Percentiles rank a stretch among this genome's conserved stretches.
phyloP scores from a whole-genome alignment of 2,329 filamentous ascomycete genomes.

The Microsporum ferrugineum region DNA sequence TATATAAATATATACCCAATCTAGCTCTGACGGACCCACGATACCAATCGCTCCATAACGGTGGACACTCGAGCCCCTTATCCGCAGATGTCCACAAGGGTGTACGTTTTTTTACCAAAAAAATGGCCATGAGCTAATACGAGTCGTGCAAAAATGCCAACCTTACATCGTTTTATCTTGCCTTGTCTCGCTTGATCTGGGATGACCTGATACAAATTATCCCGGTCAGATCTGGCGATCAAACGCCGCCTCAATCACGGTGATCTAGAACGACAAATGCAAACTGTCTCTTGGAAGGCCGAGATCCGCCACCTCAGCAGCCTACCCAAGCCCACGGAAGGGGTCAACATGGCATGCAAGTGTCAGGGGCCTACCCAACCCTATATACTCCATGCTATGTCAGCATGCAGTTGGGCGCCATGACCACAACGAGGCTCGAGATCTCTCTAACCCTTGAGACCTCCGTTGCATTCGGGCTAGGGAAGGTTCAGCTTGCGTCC shows the following conservation, averaged over 20 bases:
- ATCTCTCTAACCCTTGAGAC: neutral
- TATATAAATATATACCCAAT: neutral
- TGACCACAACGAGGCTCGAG: neutral
- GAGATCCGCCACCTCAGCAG: neutral
- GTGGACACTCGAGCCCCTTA: neutral
- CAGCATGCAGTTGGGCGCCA: neutral
- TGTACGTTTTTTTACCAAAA: neutral
- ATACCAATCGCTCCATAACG: neutral
- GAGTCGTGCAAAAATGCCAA: neutral
- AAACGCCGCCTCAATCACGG: neutral
- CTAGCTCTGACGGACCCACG: neutral
- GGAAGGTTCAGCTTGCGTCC: neutral
- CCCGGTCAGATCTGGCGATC: neutral
- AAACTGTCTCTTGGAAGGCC: neutral
- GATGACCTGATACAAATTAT: neutral
- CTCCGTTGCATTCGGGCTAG: neutral
- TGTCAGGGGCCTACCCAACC: neutral
- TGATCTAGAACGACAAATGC: neutral
- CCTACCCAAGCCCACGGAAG: neutral
- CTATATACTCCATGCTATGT: neutral
- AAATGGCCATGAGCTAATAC: neutral
- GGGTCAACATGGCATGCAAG: neutral
- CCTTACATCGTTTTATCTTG: neutral
- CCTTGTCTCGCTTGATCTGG: neutral
- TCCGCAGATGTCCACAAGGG: neutral